Evolutionary conservation across 495 filamentous ascomycete species (phyloP).

Genomic region (Aspergillus funiculosus): DNA sequence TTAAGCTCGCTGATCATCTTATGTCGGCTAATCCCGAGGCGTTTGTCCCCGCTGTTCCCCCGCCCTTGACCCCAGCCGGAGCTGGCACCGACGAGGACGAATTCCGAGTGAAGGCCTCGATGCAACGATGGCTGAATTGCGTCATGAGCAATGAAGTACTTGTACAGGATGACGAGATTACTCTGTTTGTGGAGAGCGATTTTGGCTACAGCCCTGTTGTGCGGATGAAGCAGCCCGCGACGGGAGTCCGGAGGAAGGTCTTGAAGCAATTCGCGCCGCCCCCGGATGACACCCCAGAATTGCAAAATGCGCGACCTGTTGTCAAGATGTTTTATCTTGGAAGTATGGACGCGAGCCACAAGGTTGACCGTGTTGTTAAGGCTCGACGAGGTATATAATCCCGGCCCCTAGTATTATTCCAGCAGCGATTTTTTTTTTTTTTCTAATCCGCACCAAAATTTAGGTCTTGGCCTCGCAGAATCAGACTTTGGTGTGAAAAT

Average conservation of each 20-base stretch:
- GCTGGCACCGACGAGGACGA: conserved; percentile 98
- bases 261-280: conserved; percentile 99
- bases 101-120: conserved; percentile 70
- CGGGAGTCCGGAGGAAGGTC: conserved; percentile 86
- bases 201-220: conserved; percentile 97
- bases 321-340: conserved; percentile 96
- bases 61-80: conserved; percentile 83
- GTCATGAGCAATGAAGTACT: conserved; percentile 88
- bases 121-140: conserved; percentile 94
- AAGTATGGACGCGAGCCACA: conserved; percentile 91
- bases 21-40: conserved; percentile 95
- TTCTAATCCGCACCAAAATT: too few relatives aligned
- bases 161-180: conserved; percentile 92
- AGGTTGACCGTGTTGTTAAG: conserved; percentile 91
- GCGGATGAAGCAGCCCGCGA: conserved; percentile 93
- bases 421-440: background rate
- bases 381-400: conserved; percentile 66
- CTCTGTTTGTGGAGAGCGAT: conserved; percentile 95
- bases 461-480: conserved; percentile 87
- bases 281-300: conserved; percentile 92
- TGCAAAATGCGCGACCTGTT: conserved; percentile 78
- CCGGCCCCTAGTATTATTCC: background rate
- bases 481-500: conserved; percentile 90
- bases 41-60: conserved; percentile 93
- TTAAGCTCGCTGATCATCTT: conserved; percentile 89